These are phyloP conservation scores for Podospora tetraspora DNA, from an alignment of 495 filamentous ascomycete genomes.

Conservation along the genomic window DNA sequence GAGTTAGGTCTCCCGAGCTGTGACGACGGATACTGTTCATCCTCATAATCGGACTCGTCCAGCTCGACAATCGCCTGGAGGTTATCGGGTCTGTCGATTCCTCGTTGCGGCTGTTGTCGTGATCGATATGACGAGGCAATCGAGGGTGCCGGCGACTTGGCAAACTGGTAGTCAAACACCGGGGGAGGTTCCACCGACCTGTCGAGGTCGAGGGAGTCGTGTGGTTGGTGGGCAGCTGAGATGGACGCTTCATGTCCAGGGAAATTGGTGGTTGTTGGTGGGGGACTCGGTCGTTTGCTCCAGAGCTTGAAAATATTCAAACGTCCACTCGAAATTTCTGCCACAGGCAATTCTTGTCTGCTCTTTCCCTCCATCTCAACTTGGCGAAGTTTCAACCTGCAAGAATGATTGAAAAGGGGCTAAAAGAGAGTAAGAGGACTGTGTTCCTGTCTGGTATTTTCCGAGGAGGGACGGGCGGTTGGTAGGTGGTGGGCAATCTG, in stretches of 20 bases:
- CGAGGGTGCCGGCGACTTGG: constrained; percentile 1
- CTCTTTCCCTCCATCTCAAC: background rate
- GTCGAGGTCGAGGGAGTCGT: background rate
- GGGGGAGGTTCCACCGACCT: constrained; percentile 2
- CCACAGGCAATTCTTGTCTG: background rate
- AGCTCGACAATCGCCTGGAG: background rate
- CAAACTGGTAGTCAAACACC: constrained; percentile 6
- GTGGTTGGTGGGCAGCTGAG: background rate
- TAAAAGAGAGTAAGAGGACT: background rate
- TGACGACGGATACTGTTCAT: background rate
- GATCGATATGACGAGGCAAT: background rate
- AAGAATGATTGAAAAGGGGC: background rate
- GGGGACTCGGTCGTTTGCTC: background rate
- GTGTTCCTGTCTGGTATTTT: background rate
- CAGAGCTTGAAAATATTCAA: background rate
- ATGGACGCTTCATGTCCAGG: background rate
- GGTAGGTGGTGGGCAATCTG: background rate
- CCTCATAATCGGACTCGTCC: background rate
- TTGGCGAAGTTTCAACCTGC: background rate
- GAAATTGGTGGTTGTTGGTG: background rate
- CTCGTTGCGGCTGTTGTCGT: background rate
- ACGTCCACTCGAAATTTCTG: background rate
- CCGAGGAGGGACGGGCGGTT: background rate
- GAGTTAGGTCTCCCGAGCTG: background rate
- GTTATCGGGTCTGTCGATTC: background rate